A percentile compares a stretch with the other conserved stretches of the same genome.
Evolutionary conservation across 495 filamentous ascomycete genomes (phyloP).

Genomic region (Acidiella bohemica): DNA sequence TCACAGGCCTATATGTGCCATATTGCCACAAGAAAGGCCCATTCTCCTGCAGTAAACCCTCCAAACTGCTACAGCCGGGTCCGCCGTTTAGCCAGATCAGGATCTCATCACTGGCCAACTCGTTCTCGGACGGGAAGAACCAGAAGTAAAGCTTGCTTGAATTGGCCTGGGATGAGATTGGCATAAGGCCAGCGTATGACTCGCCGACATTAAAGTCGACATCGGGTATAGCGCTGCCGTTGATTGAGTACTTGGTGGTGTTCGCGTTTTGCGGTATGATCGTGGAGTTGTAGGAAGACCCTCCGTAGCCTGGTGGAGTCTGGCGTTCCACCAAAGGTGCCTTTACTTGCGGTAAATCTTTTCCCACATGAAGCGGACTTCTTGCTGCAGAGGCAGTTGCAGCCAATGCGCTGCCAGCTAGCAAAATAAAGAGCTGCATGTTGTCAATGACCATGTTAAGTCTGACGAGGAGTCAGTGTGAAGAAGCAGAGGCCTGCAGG

Average conservation of each 20-base stretch:
- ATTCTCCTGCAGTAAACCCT: slow-evolving; percentile 31
- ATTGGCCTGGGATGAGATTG: slow-evolving; percentile 25
- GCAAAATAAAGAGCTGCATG: too few relatives aligned
- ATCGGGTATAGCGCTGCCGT: slow-evolving; percentile 29
- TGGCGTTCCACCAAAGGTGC: too few relatives aligned
- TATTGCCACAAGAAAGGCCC: slow-evolving; percentile 32
- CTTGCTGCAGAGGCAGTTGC: too few relatives aligned
- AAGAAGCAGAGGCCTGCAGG: too few relatives aligned
- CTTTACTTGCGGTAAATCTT: too few relatives aligned
- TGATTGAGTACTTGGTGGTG: slow-evolving; percentile 28
- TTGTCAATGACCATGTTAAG: too few relatives aligned
- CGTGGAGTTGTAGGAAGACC: slow-evolving; percentile 10
- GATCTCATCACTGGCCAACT: slow-evolving; percentile 23
- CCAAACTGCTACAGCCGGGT: slow-evolving; percentile 28
- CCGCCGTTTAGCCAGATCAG: slow-evolving; percentile 32
- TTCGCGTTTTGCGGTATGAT: slow-evolving; percentile 27
- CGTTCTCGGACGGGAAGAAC: slow-evolving; percentile 29
- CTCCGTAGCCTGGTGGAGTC: slow-evolving; percentile 12
- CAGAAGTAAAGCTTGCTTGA: slow-evolving; percentile 30
- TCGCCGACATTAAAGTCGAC: slow-evolving; percentile 34
- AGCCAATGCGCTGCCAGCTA: too few relatives aligned
- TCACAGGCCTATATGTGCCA: slow-evolving; percentile 25
- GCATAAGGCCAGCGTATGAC: slow-evolving; percentile 30
- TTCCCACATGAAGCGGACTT: too few relatives aligned
- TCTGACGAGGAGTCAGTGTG: too few relatives aligned